Evolutionary conservation across 495 filamentous ascomycete genomes (phyloP).

Genomic region (Cercophora samala): DNA sequence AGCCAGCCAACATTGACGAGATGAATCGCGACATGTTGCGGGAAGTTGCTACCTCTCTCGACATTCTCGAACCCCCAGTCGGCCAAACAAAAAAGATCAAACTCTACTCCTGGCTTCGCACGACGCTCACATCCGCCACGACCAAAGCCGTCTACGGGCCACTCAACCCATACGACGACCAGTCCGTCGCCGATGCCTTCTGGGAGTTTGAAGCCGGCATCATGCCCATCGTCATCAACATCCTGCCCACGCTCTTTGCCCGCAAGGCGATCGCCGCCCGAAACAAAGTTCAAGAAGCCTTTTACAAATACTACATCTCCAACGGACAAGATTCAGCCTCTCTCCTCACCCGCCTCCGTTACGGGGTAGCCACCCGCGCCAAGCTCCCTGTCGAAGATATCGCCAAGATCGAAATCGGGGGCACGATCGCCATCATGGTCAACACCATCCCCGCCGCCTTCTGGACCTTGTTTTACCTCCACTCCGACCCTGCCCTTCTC

Average conservation of each 20-base stretch:
- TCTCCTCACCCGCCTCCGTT: slow-evolving; percentile 32
- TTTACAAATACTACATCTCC: slow-evolving; percentile 41
- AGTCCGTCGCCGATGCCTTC: slow-evolving; percentile 40
- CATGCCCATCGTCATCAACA: slow-evolving; percentile 32
- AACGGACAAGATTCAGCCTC: slow-evolving; percentile 26
- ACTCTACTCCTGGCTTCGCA: slow-evolving; percentile 38
- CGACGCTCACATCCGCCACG: slow-evolving; percentile 48
- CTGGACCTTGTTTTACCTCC: slow-evolving; percentile 45
- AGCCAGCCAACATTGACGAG: slow-evolving; percentile 27
- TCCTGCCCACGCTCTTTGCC: slow-evolving; percentile 40
- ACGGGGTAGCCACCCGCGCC: slow-evolving; percentile 31
- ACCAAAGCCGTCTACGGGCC: slow-evolving; percentile 50
- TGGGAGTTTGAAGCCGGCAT: slow-evolving; percentile 48
- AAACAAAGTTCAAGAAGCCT: slow-evolving; percentile 34
- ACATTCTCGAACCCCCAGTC: slow-evolving; percentile 15
- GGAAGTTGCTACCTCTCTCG: slow-evolving; percentile 23
- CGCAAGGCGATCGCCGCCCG: slow-evolving; percentile 42
- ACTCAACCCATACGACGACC: slow-evolving; percentile 48
- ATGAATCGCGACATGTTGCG: slow-evolving; percentile 38
- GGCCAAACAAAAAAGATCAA: slow-evolving; percentile 3
- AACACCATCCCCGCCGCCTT: slow-evolving; percentile 49
- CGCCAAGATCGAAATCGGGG: slow-evolving; percentile 41
- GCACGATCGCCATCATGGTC: slow-evolving; percentile 40
- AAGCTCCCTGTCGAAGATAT: slow-evolving; percentile 41
- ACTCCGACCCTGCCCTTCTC: slow-evolving; percentile 39